Base-by-base conservation (phyloP, 78 protist genomes). In the Pigoraptor vietnamica region DNA sequence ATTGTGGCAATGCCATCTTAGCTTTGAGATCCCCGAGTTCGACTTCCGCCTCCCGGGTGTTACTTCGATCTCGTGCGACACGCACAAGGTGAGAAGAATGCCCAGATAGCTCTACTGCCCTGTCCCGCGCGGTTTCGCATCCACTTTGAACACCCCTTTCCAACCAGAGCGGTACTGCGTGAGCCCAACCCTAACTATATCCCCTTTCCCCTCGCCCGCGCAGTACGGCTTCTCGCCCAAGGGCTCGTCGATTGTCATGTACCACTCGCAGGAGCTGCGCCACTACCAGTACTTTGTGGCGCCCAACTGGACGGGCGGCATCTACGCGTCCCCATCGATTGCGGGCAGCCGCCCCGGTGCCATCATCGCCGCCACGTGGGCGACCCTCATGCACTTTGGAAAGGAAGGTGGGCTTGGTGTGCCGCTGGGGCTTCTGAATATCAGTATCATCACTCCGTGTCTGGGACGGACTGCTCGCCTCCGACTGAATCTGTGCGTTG, bases 71-170 rank as follows among this genome's bases (percentile, higher is more conserved):
- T 94, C 97, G 9, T 19, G 40, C 39, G 98, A 95, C 87, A 89
- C 92, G 24, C 98, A 97, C 96, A 97, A 95, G 87, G 91, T 89
- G 48, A n/a, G n/a, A n/a, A n/a, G n/a, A n/a, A n/a, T n/a, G n/a
- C n/a, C n/a, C n/a, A n/a, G n/a, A n/a, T n/a, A n/a, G n/a, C n/a
- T n/a, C n/a, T n/a, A n/a, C n/a, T n/a, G n/a, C n/a, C n/a, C n/a
- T n/a, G n/a, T n/a, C n/a, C n/a, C n/a, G n/a, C n/a, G n/a, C n/a
- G n/a, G n/a, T n/a, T n/a, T n/a, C n/a, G n/a, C n/a, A n/a, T n/a
- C n/a, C n/a, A n/a, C n/a, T n/a, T n/a, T n/a, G n/a, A n/a, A n/a
- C n/a, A n/a, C n/a, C n/a, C n/a, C n/a, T n/a, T n/a, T n/a, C n/a
- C n/a, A n/a, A n/a, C n/a, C n/a, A n/a, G n/a, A n/a, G n/a, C n/a